Evolutionary conservation across 2,329 filamentous ascomycete species (phyloP).

Genomic region (Trematosphaeria pertusa): DNA sequence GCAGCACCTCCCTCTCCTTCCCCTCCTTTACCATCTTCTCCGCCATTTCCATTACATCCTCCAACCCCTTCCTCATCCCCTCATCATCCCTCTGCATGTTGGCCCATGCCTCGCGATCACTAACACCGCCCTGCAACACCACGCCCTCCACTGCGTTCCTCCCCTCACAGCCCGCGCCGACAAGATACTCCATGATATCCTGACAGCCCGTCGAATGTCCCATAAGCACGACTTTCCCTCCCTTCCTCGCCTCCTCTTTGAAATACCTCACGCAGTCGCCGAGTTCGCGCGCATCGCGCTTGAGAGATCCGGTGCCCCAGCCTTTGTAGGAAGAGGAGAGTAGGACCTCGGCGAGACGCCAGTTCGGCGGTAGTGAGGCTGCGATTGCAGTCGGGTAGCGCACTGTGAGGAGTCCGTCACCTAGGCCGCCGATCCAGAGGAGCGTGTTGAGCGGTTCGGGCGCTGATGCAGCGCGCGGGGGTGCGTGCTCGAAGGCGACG

Average conservation of each 20-base stretch:
- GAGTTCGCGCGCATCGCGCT: conserved; percentile 62
- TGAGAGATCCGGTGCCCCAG: conserved; percentile 62
- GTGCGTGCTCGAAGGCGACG: conserved; percentile 55
- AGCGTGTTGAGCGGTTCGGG: conserved; percentile 60
- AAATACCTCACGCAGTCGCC: conserved; percentile 61
- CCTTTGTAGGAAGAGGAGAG: conserved; percentile 61
- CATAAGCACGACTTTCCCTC: conserved; percentile 68
- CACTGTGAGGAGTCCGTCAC: conserved; percentile 72
- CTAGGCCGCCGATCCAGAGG: conserved; percentile 73
- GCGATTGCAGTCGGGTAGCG: conserved; percentile 63
- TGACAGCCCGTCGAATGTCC: conserved; percentile 74
- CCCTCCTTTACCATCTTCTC: conserved; percentile 63
- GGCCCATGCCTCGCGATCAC: conserved; percentile 70
- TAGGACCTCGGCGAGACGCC: conserved; percentile 60
- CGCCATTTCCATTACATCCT: conserved; percentile 54
- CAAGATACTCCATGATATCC: conserved; percentile 70
- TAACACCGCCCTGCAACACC: conserved; percentile 81
- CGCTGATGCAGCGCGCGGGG: conserved; percentile 29
- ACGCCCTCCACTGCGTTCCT: conserved; percentile 71
- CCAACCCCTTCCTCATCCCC: conserved; percentile 11
- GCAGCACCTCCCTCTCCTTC: conserved; percentile 63
- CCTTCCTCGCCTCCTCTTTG: conserved; percentile 42
- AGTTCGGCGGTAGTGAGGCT: conserved; percentile 55
- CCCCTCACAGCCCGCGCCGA: conserved; percentile 44
- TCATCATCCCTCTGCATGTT: conserved; percentile 47